A percentile compares a stretch with the other conserved stretches of the same genome.
phyloP scores from a whole-genome alignment of 2,329 filamentous ascomycete genomes.

The Botryotinia calthae region DNA sequence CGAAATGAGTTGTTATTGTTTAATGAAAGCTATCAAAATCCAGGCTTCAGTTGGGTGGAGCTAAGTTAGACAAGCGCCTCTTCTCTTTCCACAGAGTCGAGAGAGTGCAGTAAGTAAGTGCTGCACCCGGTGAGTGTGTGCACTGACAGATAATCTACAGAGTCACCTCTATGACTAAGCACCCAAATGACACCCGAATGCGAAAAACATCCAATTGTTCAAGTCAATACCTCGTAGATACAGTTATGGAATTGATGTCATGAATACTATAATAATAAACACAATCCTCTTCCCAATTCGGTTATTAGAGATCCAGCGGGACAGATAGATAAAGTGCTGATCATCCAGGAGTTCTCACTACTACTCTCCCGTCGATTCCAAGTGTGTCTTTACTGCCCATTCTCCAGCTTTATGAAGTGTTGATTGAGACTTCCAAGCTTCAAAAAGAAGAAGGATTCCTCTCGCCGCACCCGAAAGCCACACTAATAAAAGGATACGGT shows the following conservation, averaged over 20 bases:
- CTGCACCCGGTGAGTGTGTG: neutral
- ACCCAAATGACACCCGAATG: neutral
- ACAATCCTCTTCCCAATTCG: neutral
- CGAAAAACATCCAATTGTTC: neutral
- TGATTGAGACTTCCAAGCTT: neutral
- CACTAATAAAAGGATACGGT: conserved; percentile 18
- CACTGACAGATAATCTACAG: neutral
- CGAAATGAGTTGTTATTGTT: conserved; percentile 23
- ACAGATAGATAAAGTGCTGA: neutral
- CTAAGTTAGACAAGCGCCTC: neutral
- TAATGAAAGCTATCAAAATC: conserved; percentile 15
- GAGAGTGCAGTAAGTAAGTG: no score
- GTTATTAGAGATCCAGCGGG: neutral
- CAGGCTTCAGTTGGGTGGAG: conserved; percentile 1
- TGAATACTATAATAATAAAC: neutral
- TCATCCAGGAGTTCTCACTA: no score
- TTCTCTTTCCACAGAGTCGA: neutral
- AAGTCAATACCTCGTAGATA: neutral
- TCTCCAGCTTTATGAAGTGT: neutral
- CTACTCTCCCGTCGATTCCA: neutral
- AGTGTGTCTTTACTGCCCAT: neutral
- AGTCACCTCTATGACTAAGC: neutral
- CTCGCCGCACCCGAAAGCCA: conserved; percentile 16
- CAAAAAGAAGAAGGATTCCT: conserved; percentile 5
- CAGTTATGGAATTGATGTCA: neutral